Conservation (phyloP, 2,329 filamentous ascomycete genomes). For the Ceratocystis cubensis region DNA sequence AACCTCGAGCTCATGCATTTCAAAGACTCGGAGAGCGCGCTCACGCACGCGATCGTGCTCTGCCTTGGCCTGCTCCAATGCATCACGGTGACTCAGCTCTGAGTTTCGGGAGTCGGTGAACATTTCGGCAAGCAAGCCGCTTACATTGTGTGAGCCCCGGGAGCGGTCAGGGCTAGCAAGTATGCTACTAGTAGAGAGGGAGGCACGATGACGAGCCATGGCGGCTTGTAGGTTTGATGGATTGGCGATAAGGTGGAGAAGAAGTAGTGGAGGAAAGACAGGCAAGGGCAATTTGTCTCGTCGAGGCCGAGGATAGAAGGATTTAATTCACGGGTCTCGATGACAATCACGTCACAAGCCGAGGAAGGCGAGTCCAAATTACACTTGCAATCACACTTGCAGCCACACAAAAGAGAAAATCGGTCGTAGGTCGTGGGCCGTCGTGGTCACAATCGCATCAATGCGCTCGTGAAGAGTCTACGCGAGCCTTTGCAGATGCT, state of each 20-base stretch:
- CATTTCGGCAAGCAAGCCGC: constrained; percentile 43
- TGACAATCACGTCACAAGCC: neutral
- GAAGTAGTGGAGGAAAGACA: neutral
- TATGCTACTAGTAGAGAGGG: constrained; percentile 19
- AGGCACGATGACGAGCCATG: constrained; percentile 17
- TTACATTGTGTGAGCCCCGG: constrained; percentile 32
- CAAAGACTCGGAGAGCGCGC: constrained; percentile 37
- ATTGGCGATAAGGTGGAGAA: neutral
- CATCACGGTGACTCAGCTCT: constrained; percentile 50
- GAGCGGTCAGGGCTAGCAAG: constrained; percentile 28
- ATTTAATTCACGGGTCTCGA: neutral
- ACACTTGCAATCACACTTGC: neutral
- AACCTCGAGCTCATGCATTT: constrained; percentile 36
- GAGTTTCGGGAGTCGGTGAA: constrained; percentile 51
- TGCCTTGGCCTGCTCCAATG: constrained; percentile 50
- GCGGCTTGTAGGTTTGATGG: neutral
- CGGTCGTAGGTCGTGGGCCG: neutral
- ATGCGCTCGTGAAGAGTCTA: neutral
- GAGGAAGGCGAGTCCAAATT: neutral
- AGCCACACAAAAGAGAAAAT: neutral
- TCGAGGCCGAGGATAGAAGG: neutral
- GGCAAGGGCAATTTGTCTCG: neutral
- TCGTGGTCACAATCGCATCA: neutral
- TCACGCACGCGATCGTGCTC: constrained; percentile 54
- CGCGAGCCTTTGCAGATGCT: neutral